A percentile compares a stretch with the other conserved stretches of the same genome.
These are phyloP conservation scores for Colletotrichum sp. DNA, from an alignment of 2,329 filamentous ascomycete species.

Conservation along the genomic window DNA sequence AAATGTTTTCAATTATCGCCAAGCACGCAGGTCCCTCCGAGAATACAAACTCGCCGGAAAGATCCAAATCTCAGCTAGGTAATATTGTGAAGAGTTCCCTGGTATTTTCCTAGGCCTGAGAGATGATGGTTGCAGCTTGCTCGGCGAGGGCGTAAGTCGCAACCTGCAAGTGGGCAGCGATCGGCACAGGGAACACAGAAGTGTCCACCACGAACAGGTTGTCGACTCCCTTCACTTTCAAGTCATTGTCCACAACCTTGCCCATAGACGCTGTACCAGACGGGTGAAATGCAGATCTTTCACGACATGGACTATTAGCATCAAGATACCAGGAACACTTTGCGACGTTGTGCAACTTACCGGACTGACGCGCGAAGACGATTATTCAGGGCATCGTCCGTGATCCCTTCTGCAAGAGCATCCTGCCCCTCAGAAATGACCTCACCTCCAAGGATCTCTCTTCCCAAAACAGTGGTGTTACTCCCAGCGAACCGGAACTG, in stretches of 20 bases:
- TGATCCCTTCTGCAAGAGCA: neutral
- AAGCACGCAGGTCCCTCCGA: neutral
- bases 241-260: neutral
- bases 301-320: neutral
- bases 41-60: neutral
- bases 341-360: neutral
- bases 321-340: neutral
- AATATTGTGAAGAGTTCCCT: neutral
- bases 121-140: neutral
- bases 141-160: neutral
- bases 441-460: neutral
- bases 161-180: neutral
- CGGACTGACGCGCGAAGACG: neutral
- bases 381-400: neutral
- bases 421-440: neutral
- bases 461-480: neutral
- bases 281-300: neutral
- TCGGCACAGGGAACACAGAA: neutral
- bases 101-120: neutral
- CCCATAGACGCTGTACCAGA: neutral
- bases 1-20: neutral
- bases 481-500: neutral
- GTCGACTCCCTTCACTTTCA: neutral
- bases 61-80: neutral
- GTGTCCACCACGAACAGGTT: neutral